These are phyloP conservation scores for Vitis hybrid DNA, from an alignment of 177 flowering plant species.

Conservation along the genomic window DNA sequence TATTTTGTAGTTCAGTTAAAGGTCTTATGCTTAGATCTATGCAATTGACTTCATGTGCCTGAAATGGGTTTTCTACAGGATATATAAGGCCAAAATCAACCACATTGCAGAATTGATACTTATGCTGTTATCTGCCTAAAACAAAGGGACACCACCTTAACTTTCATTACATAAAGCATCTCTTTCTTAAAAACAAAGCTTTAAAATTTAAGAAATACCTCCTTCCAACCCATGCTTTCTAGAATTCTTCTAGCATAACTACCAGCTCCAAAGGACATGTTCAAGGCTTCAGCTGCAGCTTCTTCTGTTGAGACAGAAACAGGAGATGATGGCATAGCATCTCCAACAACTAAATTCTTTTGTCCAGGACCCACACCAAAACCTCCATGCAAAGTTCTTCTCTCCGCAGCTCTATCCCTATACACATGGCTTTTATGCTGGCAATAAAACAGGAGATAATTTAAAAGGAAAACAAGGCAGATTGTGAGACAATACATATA, in stretches of 20 bases:
- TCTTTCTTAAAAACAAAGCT: not conserved
- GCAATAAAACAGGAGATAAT: constrained; percentile 5
- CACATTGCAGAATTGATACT: too few relatives aligned
- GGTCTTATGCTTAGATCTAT: too few relatives aligned
- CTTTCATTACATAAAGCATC: too few relatives aligned
- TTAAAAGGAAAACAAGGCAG: constrained; percentile 1
- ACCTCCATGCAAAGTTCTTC: constrained; percentile 86
- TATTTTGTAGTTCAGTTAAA: too few relatives aligned
- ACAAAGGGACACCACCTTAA: not conserved
- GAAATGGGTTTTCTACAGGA: too few relatives aligned
- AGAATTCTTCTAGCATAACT: constrained; percentile 80
- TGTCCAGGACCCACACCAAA: constrained; percentile 93
- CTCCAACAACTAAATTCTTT: constrained; percentile 37
- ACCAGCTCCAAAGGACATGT: constrained; percentile 78
- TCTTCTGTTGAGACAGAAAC: constrained; percentile 37
- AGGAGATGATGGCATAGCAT: constrained; percentile 28
- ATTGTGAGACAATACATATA: not conserved
- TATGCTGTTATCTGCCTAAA: not conserved
- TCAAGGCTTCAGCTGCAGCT: constrained; percentile 73
- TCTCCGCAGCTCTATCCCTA: constrained; percentile 93
- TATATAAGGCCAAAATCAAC: too few relatives aligned
- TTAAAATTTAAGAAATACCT: constrained; percentile 43
- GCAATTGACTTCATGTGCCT: too few relatives aligned
- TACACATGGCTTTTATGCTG: constrained; percentile 45
- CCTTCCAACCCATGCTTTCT: constrained; percentile 98